Conservation (phyloP, 345 rosid genomes). For the Arabis hirsuta region DNA sequence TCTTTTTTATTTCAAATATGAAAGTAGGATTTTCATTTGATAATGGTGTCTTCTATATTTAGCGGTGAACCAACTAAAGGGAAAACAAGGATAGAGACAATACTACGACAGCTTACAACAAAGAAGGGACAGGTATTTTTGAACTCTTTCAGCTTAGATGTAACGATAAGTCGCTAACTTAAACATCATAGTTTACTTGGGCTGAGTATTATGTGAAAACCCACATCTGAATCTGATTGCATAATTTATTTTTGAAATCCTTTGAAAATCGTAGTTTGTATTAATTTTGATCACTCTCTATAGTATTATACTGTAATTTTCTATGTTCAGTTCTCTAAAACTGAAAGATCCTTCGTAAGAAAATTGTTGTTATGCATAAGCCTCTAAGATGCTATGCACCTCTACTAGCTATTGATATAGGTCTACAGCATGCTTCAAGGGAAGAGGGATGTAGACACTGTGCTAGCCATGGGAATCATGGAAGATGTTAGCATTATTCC, state of each 20-base stretch:
- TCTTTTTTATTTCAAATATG: slow-evolving; percentile 11
- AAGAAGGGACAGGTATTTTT: slow-evolving; percentile 89
- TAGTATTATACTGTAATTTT: slow-evolving; percentile 2
- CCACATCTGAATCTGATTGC: not conserved
- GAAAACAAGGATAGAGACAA: slow-evolving; percentile 80
- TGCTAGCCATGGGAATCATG: slow-evolving; percentile 94
- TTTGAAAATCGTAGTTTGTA: not conserved
- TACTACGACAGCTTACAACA: slow-evolving; percentile 90
- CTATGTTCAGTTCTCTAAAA: slow-evolving; percentile 1
- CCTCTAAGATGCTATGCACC: slow-evolving; percentile 19
- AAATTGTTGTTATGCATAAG: not conserved
- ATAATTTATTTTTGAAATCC: not conserved
- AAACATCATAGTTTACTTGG: slow-evolving; percentile 2
- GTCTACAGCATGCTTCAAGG: slow-evolving; percentile 97
- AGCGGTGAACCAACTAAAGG: slow-evolving; percentile 94
- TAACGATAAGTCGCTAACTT: not conserved
- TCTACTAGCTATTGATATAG: slow-evolving; percentile 45
- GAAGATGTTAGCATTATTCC: slow-evolving; percentile 95
- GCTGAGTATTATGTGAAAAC: not conserved
- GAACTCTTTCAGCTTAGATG: slow-evolving; percentile 7
- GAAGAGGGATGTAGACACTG: slow-evolving; percentile 90
- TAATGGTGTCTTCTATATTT: slow-evolving; percentile 38
- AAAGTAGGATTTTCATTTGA: slow-evolving; percentile 19
- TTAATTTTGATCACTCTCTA: slow-evolving; percentile 6
- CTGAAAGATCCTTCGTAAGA: slow-evolving; percentile 8